These are phyloP conservation scores for Paramecium biaurelia DNA, from an alignment of 73 alveolate species.

Conservation along the genomic window DNA sequence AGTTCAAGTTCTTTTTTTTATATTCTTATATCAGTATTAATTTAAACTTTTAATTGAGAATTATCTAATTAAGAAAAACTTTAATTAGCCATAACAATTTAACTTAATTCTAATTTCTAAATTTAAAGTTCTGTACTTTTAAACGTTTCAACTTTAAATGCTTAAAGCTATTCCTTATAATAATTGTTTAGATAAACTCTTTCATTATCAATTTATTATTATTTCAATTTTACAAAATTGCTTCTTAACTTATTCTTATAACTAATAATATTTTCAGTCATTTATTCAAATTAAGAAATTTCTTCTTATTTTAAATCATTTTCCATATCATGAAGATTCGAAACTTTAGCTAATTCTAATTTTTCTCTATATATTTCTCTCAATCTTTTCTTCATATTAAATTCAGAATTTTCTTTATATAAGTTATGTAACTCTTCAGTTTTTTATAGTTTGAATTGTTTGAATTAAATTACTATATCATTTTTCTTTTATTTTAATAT, in stretches of 20 bases:
- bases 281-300: neutral
- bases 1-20: neutral
- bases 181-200: neutral
- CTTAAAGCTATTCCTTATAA: neutral
- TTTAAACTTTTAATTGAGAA: neutral
- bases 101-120: neutral
- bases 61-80: neutral
- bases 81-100: neutral
- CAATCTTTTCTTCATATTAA: neutral
- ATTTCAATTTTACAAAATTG: neutral
- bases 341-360: neutral
- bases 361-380: neutral
- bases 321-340: neutral
- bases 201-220: constrained; percentile 9
- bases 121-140: neutral
- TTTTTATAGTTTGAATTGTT: neutral
- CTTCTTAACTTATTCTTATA: neutral
- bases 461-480: neutral
- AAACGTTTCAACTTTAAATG: neutral
- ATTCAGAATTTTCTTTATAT: neutral
- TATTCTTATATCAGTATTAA: neutral
- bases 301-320: neutral
- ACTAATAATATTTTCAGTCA: neutral
- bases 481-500: neutral
- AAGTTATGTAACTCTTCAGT: neutral